phyloP scores from a whole-genome alignment of 129 eudicot genomes.

The Flaveria linearis region DNA sequence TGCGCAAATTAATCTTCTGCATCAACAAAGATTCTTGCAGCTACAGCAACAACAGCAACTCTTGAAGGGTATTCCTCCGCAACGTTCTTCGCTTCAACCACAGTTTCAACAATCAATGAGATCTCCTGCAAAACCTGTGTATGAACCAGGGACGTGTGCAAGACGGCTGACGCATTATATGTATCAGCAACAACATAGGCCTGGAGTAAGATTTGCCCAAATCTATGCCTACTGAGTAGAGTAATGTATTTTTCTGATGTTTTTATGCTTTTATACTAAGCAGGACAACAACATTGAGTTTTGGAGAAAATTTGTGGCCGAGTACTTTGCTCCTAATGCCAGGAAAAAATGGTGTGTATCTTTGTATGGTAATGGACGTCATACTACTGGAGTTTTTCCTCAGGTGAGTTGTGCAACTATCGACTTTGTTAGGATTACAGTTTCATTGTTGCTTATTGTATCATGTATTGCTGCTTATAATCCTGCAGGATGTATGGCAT shows the following conservation, averaged over 20 bases:
- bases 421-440: neutral
- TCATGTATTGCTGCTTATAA: conserved; percentile 21
- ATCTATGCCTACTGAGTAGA: conserved; percentile 10
- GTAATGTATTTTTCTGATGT: neutral
- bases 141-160: conserved; percentile 98
- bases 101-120: conserved; percentile 74
- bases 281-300: conserved; percentile 97
- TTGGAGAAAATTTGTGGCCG: conserved; percentile 97
- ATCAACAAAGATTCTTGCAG: conserved; percentile 89
- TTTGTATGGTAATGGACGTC: conserved; percentile 97
- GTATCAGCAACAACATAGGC: conserved; percentile 98
- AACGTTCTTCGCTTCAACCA: conserved; percentile 65
- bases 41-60: conserved; percentile 90
- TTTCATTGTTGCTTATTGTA: conserved; percentile 19
- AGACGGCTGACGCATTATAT: conserved; percentile 92
- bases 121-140: conserved; percentile 75
- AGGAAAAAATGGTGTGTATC: conserved; percentile 99
- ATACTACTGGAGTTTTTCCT: conserved; percentile 96
- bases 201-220: conserved; percentile 65
- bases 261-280: conserved; percentile 23
- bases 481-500: conserved; percentile 96
- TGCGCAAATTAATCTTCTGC: conserved; percentile 71
- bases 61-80: conserved; percentile 80
- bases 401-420: conserved; percentile 59
- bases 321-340: conserved; percentile 93